Percentiles rank a stretch among this genome's conserved stretches.
These are phyloP conservation scores for Lactarius vividus DNA, from an alignment of 768 basidiomycete genomes.

Conservation along the genomic window DNA sequence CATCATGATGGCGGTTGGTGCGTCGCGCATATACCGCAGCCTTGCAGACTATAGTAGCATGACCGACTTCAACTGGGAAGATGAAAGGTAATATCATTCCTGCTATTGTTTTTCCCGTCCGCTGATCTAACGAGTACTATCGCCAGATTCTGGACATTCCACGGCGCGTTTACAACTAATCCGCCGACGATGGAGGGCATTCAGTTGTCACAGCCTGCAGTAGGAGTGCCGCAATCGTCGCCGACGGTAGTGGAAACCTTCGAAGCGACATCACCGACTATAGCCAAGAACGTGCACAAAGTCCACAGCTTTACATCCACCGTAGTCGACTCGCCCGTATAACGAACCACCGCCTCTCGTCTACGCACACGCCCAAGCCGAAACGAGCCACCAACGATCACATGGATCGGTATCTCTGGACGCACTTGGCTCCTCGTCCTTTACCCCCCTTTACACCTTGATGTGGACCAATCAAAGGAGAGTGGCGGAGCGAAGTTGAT, in stretches of 20 bases:
- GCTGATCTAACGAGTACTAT: neutral
- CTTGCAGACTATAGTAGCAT: constrained; percentile 23
- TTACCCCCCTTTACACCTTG: neutral
- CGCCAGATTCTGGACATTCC: constrained; percentile 8
- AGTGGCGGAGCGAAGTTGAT: neutral
- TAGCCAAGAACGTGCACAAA: neutral
- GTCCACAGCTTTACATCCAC: neutral
- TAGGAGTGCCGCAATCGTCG: neutral
- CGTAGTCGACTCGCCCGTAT: neutral
- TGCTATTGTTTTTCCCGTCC: neutral
- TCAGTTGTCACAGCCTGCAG: neutral
- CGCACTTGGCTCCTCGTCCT: neutral
- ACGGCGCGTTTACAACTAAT: neutral
- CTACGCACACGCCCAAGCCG: neutral
- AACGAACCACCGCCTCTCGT: neutral
- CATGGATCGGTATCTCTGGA: neutral
- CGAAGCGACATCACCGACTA: neutral
- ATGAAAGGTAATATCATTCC: constrained; percentile 6
- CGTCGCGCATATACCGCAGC: constrained; percentile 23
- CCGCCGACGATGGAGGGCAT: neutral
- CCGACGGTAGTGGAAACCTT: neutral
- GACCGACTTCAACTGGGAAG: constrained; percentile 21
- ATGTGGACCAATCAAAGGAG: neutral
- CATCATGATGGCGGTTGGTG: constrained; percentile 25
- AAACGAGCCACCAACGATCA: neutral